These are phyloP conservation scores for Hypoxylon rickii DNA, from an alignment of 495 filamentous ascomycete species.

Conservation along the genomic window DNA sequence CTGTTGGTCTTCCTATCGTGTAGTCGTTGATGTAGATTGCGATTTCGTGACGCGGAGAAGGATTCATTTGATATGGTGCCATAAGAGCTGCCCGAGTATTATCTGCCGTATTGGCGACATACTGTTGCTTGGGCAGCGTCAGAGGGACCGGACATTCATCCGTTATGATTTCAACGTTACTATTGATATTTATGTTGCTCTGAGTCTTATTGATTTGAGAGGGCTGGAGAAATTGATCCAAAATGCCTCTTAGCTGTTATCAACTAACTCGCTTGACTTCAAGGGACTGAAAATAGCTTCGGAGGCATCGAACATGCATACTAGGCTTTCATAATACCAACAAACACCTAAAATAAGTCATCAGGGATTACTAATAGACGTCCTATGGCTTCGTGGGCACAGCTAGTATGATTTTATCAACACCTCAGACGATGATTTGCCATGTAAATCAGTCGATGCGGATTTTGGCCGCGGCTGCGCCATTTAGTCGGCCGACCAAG, in stretches of 20 bases:
- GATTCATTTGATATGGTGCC: conserved; percentile 64
- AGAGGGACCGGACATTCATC: conserved; percentile 76
- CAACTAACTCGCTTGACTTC: too few species aligned
- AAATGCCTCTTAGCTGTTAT: too few species aligned
- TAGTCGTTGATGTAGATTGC: conserved; percentile 70
- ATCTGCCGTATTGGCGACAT: conserved; percentile 38
- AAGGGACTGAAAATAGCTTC: neutral
- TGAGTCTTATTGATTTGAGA: neutral
- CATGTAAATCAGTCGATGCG: neutral
- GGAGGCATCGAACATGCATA: neutral
- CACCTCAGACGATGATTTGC: neutral
- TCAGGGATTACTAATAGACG: too few species aligned
- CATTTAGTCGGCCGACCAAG: neutral
- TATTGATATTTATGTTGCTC: neutral
- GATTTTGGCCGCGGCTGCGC: neutral
- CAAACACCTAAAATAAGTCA: too few species aligned
- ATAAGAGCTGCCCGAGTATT: conserved; percentile 92
- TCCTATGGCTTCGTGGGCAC: too few species aligned
- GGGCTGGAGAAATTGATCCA: too few species aligned
- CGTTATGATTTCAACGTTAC: neutral
- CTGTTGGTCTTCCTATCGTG: conserved; percentile 64
- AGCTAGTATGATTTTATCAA: neutral
- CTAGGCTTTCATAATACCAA: too few species aligned
- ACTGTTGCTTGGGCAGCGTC: conserved; percentile 85
- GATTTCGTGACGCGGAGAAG: conserved; percentile 86